Conservation (phyloP, 495 filamentous ascomycete species). For the Penicillium alfredii region DNA sequence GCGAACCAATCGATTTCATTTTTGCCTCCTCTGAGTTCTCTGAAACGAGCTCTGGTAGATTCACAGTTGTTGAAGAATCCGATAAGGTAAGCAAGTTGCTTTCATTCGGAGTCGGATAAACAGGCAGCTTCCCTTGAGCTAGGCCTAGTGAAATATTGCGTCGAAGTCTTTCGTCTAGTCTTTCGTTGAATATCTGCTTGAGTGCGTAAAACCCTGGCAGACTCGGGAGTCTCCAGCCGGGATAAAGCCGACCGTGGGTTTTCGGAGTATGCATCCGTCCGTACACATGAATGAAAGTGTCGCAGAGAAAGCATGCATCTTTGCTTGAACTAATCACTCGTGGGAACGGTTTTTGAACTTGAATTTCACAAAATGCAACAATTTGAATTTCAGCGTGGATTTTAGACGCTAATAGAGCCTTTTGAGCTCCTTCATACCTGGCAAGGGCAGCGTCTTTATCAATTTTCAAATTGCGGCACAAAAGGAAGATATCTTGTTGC, state of each 20-base stretch:
- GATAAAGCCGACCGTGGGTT: constrained; percentile 7
- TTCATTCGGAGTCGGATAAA: constrained; percentile 12
- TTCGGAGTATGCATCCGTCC: constrained; percentile 4
- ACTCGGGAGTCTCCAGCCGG: constrained; percentile 8
- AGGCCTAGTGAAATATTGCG: constrained; percentile 1
- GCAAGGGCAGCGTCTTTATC: no score
- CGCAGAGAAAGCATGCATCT: constrained; percentile 16
- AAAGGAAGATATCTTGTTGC: neutral
- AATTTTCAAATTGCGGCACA: no score
- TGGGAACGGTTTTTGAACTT: constrained; percentile 2
- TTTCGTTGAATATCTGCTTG: constrained; percentile 9
- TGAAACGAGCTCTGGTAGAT: neutral
- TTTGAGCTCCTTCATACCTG: no score
- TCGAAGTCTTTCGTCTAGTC: constrained; percentile 1
- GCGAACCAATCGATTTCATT: neutral
- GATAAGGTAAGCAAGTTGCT: constrained; percentile 10
- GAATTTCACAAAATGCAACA: constrained; percentile 14
- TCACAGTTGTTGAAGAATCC: constrained; percentile 4
- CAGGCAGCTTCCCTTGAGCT: constrained; percentile 3
- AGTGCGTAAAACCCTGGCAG: constrained; percentile 2
- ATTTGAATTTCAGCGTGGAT: constrained; percentile 16
- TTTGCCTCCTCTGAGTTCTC: neutral
- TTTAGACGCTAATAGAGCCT: no score
- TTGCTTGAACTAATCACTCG: constrained; percentile 14
- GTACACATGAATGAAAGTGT: constrained; percentile 9